Conservation (phyloP, 2,329 filamentous ascomycete genomes). For the Diplodia scrobiculata region DNA sequence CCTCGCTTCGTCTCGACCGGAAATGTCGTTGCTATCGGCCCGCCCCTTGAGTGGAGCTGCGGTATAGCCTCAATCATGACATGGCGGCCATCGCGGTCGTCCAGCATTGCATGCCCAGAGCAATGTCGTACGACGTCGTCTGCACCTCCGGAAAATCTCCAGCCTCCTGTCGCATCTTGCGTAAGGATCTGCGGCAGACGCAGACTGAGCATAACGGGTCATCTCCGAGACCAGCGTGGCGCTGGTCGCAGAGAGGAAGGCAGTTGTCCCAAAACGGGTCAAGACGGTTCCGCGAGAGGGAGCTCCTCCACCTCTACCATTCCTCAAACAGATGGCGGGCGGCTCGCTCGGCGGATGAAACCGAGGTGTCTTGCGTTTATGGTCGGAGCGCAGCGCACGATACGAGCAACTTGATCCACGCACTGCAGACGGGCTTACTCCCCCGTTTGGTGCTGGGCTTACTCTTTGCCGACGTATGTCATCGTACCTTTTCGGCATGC, state of each 20-base stretch:
- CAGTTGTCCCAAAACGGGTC: slow-evolving; percentile 16
- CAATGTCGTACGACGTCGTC: slow-evolving; percentile 28
- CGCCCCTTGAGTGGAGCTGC: slow-evolving; percentile 24
- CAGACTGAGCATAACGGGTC: slow-evolving; percentile 22
- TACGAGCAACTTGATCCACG: slow-evolving; percentile 25
- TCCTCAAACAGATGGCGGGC: slow-evolving; percentile 17
- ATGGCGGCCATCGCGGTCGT: slow-evolving; percentile 27
- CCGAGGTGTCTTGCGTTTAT: slow-evolving; percentile 24
- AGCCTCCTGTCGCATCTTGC: slow-evolving; percentile 29
- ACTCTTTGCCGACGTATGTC: slow-evolving; percentile 17
- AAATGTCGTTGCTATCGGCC: slow-evolving; percentile 18
- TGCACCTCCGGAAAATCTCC: slow-evolving; percentile 30
- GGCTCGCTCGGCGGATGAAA: slow-evolving; percentile 28
- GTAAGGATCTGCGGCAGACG: slow-evolving; percentile 28
- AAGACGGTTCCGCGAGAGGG: slow-evolving; percentile 18
- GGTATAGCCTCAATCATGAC: slow-evolving; percentile 20
- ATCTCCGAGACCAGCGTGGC: slow-evolving; percentile 28
- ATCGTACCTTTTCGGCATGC: slow-evolving; percentile 25
- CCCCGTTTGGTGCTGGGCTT: slow-evolving; percentile 21
- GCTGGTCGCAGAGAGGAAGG: slow-evolving; percentile 25
- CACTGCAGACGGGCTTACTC: slow-evolving; percentile 17
- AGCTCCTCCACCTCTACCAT: slow-evolving; percentile 14
- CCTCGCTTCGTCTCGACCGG: slow-evolving; percentile 10
- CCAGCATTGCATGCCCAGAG: slow-evolving; percentile 28
- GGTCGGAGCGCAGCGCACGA: slow-evolving; percentile 22